Conservation (phyloP, 495 filamentous ascomycete genomes). For the Talaromyces liani region DNA sequence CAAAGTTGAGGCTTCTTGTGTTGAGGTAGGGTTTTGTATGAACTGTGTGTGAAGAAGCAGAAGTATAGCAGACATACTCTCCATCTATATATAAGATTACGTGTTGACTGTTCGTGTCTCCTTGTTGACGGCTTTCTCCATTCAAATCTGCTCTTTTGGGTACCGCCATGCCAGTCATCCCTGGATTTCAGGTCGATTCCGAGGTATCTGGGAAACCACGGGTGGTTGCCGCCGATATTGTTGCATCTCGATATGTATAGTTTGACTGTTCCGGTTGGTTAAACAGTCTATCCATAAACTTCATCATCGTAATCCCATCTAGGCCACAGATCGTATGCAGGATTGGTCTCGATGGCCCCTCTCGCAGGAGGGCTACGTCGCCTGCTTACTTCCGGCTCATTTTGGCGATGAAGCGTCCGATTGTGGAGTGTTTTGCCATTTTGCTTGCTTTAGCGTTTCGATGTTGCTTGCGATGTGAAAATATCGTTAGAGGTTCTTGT, state of each 20-base stretch:
- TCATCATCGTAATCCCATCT: too few species aligned
- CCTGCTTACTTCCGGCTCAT: too few species aligned
- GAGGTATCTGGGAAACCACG: not conserved
- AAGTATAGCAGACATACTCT: not conserved
- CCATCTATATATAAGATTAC: not conserved
- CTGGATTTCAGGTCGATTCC: not conserved
- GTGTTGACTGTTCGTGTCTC: not conserved
- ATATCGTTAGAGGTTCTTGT: not conserved
- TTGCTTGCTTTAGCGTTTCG: too few species aligned
- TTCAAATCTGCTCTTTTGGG: not conserved
- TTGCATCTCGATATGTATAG: not conserved
- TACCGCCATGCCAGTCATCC: not conserved
- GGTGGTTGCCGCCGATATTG: not conserved
- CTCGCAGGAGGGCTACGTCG: too few species aligned
- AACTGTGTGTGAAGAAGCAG: not conserved
- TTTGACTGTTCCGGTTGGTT: too few species aligned
- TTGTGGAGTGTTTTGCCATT: too few species aligned
- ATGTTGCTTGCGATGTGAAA: too few species aligned
- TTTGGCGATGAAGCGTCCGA: too few species aligned
- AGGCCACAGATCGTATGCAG: too few species aligned
- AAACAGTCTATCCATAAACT: too few species aligned
- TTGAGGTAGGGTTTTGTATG: not conserved
- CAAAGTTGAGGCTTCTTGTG: not conserved
- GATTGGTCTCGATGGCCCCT: too few species aligned
- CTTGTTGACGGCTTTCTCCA: not conserved